Conservation (phyloP, 805 yeast species). For the Phaffomyces opuntiae region DNA sequence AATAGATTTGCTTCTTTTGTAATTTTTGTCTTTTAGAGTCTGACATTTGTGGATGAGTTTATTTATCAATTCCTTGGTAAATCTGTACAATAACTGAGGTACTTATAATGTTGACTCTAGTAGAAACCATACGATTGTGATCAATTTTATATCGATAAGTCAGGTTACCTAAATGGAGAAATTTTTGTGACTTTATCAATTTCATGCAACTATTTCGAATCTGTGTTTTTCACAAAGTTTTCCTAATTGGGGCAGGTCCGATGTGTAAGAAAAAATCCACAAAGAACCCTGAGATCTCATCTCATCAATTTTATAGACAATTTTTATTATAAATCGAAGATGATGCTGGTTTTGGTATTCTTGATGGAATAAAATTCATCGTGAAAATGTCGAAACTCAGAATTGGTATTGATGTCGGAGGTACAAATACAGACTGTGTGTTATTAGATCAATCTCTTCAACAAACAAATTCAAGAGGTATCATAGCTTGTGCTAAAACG, state of each 20-base stretch:
- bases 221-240: constrained; percentile 3
- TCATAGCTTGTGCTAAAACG: constrained; percentile 33
- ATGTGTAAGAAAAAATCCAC: not conserved
- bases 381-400: constrained; percentile 10
- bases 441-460: constrained; percentile 29
- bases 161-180: not conserved
- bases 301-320: not conserved
- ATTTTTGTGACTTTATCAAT: not conserved
- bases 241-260: constrained; percentile 4
- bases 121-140: too few species aligned
- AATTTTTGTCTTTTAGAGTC: constrained; percentile 4
- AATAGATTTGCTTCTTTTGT: constrained; percentile 3
- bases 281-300: too few species aligned
- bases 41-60: not conserved
- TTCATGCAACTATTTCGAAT: not conserved
- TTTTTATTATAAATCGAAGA: not conserved
- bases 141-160: too few species aligned
- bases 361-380: too few species aligned
- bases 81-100: too few species aligned
- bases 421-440: constrained; percentile 40
- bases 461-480: constrained; percentile 23
- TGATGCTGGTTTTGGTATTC: not conserved
- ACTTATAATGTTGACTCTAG: too few species aligned
- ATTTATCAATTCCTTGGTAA: not conserved
- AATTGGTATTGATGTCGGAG: constrained; percentile 43